These are phyloP conservation scores for Linnemannia exigua DNA, from an alignment of 192 early-diverging fungal genomes.

Conservation along the genomic window DNA sequence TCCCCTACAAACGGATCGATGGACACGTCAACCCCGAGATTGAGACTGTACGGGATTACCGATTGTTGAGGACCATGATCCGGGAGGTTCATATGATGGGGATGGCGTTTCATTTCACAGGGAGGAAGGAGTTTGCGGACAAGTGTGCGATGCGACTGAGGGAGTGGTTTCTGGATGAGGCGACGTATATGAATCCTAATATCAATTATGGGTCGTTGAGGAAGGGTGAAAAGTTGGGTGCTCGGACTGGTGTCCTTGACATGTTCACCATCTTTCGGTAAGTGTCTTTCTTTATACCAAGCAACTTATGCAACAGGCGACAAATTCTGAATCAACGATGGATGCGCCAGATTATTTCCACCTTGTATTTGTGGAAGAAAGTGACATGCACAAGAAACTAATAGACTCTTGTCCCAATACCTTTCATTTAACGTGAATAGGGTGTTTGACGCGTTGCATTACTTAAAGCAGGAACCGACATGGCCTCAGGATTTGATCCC, in stretches of 20 bases:
- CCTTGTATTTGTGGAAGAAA: too few species aligned
- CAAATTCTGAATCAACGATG: background rate
- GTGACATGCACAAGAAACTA: too few species aligned
- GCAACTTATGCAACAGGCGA: background rate
- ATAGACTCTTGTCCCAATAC: background rate
- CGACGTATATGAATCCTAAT: slow-evolving; percentile 73
- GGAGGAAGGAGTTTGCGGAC: slow-evolving; percentile 61
- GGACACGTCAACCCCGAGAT: slow-evolving; percentile 72
- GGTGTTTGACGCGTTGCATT: slow-evolving; percentile 55
- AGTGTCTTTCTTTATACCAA: background rate
- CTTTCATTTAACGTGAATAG: slow-evolving; percentile 8
- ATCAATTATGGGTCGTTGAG: slow-evolving; percentile 67
- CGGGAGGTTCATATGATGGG: slow-evolving; percentile 60
- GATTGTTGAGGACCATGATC: slow-evolving; percentile 56
- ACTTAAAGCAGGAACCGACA: slow-evolving; percentile 41
- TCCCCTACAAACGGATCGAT: slow-evolving; percentile 67
- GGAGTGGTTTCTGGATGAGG: slow-evolving; percentile 70
- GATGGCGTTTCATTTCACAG: slow-evolving; percentile 70
- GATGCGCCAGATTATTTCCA: too few species aligned
- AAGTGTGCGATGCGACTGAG: slow-evolving; percentile 56
- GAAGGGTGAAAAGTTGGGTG: slow-evolving; percentile 58
- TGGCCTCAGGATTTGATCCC: slow-evolving; percentile 55
- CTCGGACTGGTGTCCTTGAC: slow-evolving; percentile 61
- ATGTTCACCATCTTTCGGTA: slow-evolving; percentile 62
- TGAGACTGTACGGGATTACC: slow-evolving; percentile 59